Base-by-base conservation (phyloP, 2,329 filamentous ascomycete genomes). In the Achaetomium macrosporum region DNA sequence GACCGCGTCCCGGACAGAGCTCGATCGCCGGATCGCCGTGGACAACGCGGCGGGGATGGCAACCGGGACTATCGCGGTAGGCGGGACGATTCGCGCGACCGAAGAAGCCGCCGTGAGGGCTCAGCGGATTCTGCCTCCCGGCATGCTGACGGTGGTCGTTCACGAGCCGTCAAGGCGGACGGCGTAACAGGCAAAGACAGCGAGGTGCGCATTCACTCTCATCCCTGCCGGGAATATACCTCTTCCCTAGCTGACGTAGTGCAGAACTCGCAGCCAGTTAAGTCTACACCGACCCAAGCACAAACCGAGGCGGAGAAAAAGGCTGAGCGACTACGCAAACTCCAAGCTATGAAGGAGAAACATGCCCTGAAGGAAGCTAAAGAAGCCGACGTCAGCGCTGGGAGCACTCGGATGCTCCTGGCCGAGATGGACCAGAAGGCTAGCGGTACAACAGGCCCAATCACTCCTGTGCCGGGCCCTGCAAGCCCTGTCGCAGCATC, bases 311-410 rank as follows among this genome's bases (percentile, higher is more conserved):
- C 82, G 56, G 84, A 90, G 46, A 90, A 87, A 65, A 89, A 91
- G 68, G 87, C 85, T 46, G 88, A 92, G 68, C 78, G 88, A 57
- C 76, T 90, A 41, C 88, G 88, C 29, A 91, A 89, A 66, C 72
- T 95, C 29, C 88, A 92, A 67, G 88, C 88, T 53, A 96, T 90
- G 91, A 96, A 96, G 72, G 87, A 90, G 70, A 92, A 91, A 71
- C 85, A 90, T 66, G 87, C 89, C 59, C 83, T 84, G 65, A 85
- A 85, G 61, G 85, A 85, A 62, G 80, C 79, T 57, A 88, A 88
- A 66, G 82, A 87, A 65, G 84, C 82, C 63, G 81, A 87, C 62
- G 77, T 84, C 42, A 82, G 82, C 49, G 75, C 81, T 39, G 81
- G 80, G 53, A 83, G 82, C 58, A 79, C 84, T 37, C 76, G 82